phyloP scores from a whole-genome alignment of 228 moss, liverwort and hornwort genomes.

The Sphagnum magellanicum region DNA sequence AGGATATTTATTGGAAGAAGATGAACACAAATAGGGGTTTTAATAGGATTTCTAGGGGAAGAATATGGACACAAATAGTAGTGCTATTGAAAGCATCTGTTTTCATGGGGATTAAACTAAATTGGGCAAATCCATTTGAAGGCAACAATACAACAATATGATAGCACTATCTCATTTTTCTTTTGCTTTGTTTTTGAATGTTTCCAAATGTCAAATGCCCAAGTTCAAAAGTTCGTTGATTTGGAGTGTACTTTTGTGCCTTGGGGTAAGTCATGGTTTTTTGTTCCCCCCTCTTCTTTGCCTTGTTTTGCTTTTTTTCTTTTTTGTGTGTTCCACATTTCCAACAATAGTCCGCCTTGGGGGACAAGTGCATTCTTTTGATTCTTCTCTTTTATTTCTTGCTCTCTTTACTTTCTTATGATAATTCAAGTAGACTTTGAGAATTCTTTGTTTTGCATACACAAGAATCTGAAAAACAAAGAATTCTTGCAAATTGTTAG shows the following conservation, averaged over 20 bases:
- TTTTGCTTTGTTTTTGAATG: slow-evolving; percentile 83
- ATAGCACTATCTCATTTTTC: slow-evolving; percentile 90
- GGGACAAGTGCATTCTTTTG: background rate
- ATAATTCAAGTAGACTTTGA: background rate
- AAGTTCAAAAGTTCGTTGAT: slow-evolving; percentile 93
- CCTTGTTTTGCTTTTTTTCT: background rate
- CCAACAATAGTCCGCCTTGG: background rate
- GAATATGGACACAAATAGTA: too few species aligned
- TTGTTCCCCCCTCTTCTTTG: background rate
- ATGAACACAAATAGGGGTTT: too few species aligned
- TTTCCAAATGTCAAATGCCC: slow-evolving; percentile 98
- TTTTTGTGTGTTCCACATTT: background rate
- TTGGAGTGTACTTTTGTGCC: slow-evolving; percentile 93
- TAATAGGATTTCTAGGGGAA: too few species aligned
- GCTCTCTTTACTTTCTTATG: background rate
- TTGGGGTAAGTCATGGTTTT: slow-evolving; percentile 20
- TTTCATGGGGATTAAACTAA: too few species aligned
- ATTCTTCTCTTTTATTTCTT: background rate
- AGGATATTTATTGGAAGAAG: too few species aligned
- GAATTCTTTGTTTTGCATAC: background rate
- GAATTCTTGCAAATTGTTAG: background rate
- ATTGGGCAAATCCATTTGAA: too few species aligned
- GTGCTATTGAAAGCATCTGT: too few species aligned
- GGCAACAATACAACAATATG: background rate
- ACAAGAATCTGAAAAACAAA: too few species aligned